Evolutionary conservation across 345 rosid species (phyloP).

Genomic region (Eutrema heterophyllum): DNA sequence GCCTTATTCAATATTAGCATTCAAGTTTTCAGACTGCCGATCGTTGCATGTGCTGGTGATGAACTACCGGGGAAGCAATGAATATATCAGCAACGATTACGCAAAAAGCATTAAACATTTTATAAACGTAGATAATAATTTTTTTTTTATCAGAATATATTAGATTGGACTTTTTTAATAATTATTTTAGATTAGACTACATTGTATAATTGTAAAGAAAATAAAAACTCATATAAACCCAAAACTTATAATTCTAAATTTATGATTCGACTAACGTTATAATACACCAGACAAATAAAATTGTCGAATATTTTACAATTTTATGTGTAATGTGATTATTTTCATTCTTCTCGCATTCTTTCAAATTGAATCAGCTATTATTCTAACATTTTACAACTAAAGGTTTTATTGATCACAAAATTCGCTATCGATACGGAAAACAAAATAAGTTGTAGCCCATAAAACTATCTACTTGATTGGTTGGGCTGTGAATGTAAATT

Average conservation of each 20-base stretch:
- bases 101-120: conserved; percentile 6
- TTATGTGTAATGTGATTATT: neutral
- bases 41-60: conserved; percentile 33
- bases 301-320: neutral
- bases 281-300: neutral
- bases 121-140: neutral
- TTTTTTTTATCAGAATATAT: neutral
- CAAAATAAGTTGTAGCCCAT: too few species aligned
- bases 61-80: conserved; percentile 27
- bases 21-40: conserved; percentile 18
- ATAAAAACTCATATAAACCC: neutral
- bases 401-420: too few species aligned
- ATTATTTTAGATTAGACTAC: neutral
- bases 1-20: neutral
- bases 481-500: too few species aligned
- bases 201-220: neutral
- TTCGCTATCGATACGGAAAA: too few species aligned
- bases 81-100: conserved; percentile 28
- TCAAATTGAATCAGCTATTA: neutral
- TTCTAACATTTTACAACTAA: neutral
- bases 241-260: neutral
- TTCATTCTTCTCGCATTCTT: neutral
- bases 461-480: too few species aligned
- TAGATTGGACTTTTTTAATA: neutral
- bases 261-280: neutral